These are phyloP conservation scores for Pseudoneurospora amorphoporcata DNA, from an alignment of 495 filamentous ascomycete species.

Conservation along the genomic window DNA sequence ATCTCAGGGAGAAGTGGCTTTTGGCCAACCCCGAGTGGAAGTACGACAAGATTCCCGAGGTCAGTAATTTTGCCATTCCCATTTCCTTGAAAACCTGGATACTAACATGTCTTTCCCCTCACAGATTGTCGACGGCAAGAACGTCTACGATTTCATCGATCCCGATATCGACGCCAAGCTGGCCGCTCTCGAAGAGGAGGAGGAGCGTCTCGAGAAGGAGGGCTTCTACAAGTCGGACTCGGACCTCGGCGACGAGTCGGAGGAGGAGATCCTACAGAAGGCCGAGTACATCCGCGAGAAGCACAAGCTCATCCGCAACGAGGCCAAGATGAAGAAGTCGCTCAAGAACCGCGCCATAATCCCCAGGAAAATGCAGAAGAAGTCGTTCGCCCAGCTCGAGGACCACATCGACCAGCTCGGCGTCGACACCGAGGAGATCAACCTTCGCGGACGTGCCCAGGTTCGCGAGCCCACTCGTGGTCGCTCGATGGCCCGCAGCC, in stretches of 20 bases:
- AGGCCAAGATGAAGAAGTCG: constrained; percentile 80
- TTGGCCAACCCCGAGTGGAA: constrained; percentile 86
- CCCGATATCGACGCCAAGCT: constrained; percentile 92
- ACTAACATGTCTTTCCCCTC: constrained; percentile 1
- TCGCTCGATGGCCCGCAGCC: constrained; percentile 42
- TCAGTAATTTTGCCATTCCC: background rate
- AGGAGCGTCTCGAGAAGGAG: constrained; percentile 76
- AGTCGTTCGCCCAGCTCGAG: constrained; percentile 74
- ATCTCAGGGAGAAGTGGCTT: constrained; percentile 76
- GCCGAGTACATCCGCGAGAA: constrained; percentile 94
- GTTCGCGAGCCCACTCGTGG: constrained; percentile 47
- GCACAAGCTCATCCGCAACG: constrained; percentile 76
- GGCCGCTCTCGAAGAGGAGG: constrained; percentile 83
- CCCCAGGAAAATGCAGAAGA: constrained; percentile 65
- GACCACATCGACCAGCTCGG: constrained; percentile 73
- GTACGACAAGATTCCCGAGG: constrained; percentile 86
- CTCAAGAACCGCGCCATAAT: constrained; percentile 94
- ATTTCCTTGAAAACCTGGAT: fast-evolving
- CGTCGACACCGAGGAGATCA: constrained; percentile 66
- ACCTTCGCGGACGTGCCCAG: constrained; percentile 57
- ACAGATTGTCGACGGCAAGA: constrained; percentile 71
- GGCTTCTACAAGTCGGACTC: constrained; percentile 62
- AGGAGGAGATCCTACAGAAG: constrained; percentile 79
- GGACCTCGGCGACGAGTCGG: constrained; percentile 69
- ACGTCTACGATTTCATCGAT: constrained; percentile 93